A percentile compares a stretch with the other conserved stretches of the same genome.
Evolutionary conservation across 2,329 filamentous ascomycete genomes (phyloP).

Genomic region (Aureobasidium leucospermi): DNA sequence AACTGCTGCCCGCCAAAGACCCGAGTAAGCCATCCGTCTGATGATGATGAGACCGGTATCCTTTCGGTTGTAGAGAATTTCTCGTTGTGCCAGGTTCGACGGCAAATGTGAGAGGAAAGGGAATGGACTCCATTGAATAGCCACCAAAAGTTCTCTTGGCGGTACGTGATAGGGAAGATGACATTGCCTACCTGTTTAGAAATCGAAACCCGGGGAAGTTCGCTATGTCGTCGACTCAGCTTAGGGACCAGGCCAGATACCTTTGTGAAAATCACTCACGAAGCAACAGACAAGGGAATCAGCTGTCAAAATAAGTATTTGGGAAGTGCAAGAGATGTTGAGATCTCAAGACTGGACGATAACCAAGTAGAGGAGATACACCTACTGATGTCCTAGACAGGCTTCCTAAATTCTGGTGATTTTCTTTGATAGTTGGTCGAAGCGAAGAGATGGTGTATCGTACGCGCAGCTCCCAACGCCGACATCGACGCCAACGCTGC

Average conservation of each 20-base stretch:
- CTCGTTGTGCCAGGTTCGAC: background rate
- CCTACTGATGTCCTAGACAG: constrained; percentile 6
- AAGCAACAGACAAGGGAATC: constrained; percentile 1
- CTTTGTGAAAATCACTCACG: background rate
- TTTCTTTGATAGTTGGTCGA: background rate
- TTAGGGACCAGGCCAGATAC: background rate
- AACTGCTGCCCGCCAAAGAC: background rate
- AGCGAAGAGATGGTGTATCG: background rate
- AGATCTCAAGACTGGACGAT: constrained; percentile 1
- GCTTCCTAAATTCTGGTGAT: background rate
- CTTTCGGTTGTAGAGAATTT: background rate
- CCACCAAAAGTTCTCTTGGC: background rate
- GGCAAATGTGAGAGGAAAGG: background rate
- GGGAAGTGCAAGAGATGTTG: constrained; percentile 6
- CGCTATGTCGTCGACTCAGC: constrained; percentile 7
- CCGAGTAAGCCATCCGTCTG: background rate
- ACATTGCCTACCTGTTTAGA: background rate
- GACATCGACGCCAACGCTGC: background rate
- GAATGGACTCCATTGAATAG: background rate
- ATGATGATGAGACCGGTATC: background rate
- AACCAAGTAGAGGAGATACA: background rate
- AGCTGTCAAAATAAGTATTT: background rate
- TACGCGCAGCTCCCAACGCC: background rate
- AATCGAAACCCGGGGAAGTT: background rate
- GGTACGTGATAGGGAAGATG: background rate